Evolutionary conservation across 2,329 filamentous ascomycete genomes (phyloP), one percentile per base, ranked within the genome.

Genomic region (Fusarium albosuccineum): DNA sequence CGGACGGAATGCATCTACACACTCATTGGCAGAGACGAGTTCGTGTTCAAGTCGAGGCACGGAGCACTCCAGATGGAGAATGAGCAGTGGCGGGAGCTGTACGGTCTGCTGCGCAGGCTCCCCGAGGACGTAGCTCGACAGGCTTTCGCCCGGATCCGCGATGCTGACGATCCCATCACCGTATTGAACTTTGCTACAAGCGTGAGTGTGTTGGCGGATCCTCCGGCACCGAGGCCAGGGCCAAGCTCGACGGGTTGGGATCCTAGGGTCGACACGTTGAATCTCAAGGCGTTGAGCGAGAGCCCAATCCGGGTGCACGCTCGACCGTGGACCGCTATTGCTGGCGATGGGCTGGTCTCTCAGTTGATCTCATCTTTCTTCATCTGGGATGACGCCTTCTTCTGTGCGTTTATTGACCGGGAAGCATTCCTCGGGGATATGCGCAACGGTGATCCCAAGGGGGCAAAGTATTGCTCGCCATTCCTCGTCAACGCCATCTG

Each of bases 401-500:
- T 70, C 16, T 67, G 69, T 27, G 62, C 70, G 1, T 73, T 73
- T 42, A 52, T 77, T 27, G 73, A 76, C 48, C 64, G 56, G 6
- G 50, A 71, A 1, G 52, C 70, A 1, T 77, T 77, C 39, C 22
- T 77, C 16, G 59, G 64, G 1, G 73, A 76, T 22, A 77, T 78
- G 75, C 40, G 68, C 1, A 33, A 33, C 1, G 60, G 51, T 6
- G 64, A 67, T 34, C 41, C 59, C 6, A 57, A 62, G 13, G 39
- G 40, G 4, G 67, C 73, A 27, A 70, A 64, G 51, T 77, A 70
- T 51, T 77, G 75, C 57, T 74, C 75, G 4, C 71, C 74, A 4
- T 73, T 77, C 56, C 70, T 77, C 5, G 75, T 78, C 42, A 77
- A 77, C 51, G 69, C 74, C 27, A 72, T 78, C 10, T 78, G 75